Evolutionary conservation across 176 grass and related monocot genomes (phyloP), one percentile per base, ranked within the genome.

Genomic region (Tillandsia leiboldiana): DNA sequence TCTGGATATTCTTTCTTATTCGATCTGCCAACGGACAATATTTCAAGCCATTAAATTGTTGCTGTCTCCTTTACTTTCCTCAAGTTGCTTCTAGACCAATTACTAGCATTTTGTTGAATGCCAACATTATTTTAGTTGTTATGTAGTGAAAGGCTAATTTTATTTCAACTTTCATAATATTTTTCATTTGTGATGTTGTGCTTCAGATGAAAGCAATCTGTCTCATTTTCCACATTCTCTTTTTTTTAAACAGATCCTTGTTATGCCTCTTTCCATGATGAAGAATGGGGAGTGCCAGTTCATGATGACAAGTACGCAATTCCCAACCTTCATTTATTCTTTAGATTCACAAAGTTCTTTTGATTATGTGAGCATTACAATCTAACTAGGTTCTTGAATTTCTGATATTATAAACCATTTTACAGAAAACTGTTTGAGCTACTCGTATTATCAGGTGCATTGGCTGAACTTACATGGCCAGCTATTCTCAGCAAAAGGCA

Each of bases 401-500:
- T 67, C 73, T 59, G 27, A 67, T 61, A 23, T 9, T 61, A 61
- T 58, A 50, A 49, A 64, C 47, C 14, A 42, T 57, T 72, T 67
- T n/a, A 70, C 86, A 96, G 92, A 88, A 87, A 76, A 82, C 72
- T 99, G 73, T 93, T 99, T 56, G 94, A 99, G 80, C 82, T 90
- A 52, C 87, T 99, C 73, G 84, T 90, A 75, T 81, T 93, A 68
- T 86, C 86, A 52, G 70, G 84, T 80, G 75, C 94, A 73, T 82
- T 99, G 51, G 94, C 94, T 53, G 94, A 99, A 71, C 87, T 90
- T 49, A 84, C 87, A 63, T 99, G 94, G 94, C 75, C 94, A 17
- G 84, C 82, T 75, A 99, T 94, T 83, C 90, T 93, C 10, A 93
- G 82, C 66, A 93, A 67, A 73, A 90, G 94, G 75, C 87, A 93